Conservation (phyloP, 192 early-diverging fungal species). For the Gamsiella multidivaricata region DNA sequence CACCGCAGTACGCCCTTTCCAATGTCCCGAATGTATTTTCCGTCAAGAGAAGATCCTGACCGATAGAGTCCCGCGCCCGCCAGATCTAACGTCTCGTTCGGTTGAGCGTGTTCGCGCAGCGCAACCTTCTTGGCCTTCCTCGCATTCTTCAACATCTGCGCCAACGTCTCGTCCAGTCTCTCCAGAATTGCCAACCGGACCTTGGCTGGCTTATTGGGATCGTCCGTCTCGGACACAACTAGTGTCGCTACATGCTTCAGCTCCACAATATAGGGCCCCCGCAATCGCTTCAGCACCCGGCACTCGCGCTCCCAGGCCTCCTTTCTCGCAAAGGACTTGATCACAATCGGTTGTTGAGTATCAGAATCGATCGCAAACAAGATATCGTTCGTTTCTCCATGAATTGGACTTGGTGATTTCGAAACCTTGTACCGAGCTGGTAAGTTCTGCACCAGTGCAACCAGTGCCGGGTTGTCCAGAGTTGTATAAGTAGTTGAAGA, state of each 20-base stretch:
- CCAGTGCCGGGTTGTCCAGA: conserved; percentile 34
- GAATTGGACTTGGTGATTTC: conserved; percentile 42
- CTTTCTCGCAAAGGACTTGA: conserved; percentile 61
- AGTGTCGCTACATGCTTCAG: conserved; percentile 63
- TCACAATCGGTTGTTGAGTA: conserved; percentile 44
- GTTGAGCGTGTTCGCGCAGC: conserved; percentile 20
- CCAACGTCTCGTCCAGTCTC: conserved; percentile 60
- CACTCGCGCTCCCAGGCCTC: conserved; percentile 68
- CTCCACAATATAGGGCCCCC: conserved; percentile 55
- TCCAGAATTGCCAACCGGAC: conserved; percentile 57
- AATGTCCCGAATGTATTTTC: conserved; percentile 36
- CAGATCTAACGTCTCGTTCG: conserved; percentile 22
- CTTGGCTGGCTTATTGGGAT: conserved; percentile 39
- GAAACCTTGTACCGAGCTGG: conserved; percentile 58
- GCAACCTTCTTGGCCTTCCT: conserved; percentile 49
- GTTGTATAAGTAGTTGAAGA: conserved; percentile 32
- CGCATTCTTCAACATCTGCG: conserved; percentile 50
- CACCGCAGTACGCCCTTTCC: conserved; percentile 54
- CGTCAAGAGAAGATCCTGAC: conserved; percentile 39
- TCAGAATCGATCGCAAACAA: conserved; percentile 55
- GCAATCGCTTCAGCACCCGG: conserved; percentile 52
- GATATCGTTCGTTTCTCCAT: conserved; percentile 58
- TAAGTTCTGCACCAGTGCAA: conserved; percentile 44
- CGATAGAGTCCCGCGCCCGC: conserved; percentile 30
- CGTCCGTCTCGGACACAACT: conserved; percentile 51